These are phyloP conservation scores for Aureobasidium leucospermi DNA, from an alignment of 2,329 filamentous ascomycete genomes.

Conservation along the genomic window DNA sequence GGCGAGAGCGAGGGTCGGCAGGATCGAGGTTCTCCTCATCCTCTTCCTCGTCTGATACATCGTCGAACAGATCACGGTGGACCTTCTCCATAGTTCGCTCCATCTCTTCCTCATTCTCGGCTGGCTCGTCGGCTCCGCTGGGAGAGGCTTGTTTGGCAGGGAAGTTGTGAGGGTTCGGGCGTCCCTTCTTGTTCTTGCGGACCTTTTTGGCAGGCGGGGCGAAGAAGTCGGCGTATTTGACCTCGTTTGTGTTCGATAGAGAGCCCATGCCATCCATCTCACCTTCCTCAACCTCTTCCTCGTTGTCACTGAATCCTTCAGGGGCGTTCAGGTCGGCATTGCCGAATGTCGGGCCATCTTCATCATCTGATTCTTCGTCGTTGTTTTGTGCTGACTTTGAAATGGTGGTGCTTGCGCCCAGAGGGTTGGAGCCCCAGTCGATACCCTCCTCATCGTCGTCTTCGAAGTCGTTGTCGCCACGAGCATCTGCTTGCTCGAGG, in stretches of 20 bases:
- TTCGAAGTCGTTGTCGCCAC: slow-evolving; percentile 58
- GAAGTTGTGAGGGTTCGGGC: slow-evolving; percentile 49
- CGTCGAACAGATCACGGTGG: slow-evolving; percentile 83
- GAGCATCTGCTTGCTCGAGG: slow-evolving; percentile 77
- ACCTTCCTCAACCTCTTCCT: slow-evolving; percentile 48
- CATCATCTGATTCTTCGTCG: slow-evolving; percentile 44
- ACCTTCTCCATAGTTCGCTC: slow-evolving; percentile 80
- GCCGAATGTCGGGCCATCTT: slow-evolving; percentile 74
- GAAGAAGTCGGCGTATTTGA: slow-evolving; percentile 92
- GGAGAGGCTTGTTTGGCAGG: slow-evolving; percentile 31
- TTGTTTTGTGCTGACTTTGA: slow-evolving; percentile 26
- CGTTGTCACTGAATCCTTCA: slow-evolving; percentile 59
- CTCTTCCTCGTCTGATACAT: slow-evolving; percentile 57
- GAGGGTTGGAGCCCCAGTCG: slow-evolving; percentile 78
- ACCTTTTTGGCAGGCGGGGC: slow-evolving; percentile 65
- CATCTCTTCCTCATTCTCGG: slow-evolving; percentile 54
- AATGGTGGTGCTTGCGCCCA: slow-evolving; percentile 36
- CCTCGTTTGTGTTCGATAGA: slow-evolving; percentile 70
- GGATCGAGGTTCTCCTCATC: slow-evolving; percentile 58
- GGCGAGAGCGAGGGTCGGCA: slow-evolving; percentile 62
- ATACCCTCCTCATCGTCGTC: slow-evolving; percentile 68
- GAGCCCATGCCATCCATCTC: slow-evolving; percentile 46
- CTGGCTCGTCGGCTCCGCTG: slow-evolving; percentile 35
- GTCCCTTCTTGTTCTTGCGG: slow-evolving; percentile 47
- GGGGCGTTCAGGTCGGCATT: slow-evolving; percentile 67